phyloP scores from a whole-genome alignment of 2,329 filamentous ascomycete genomes.

The Fonsecaea pedrosoi region DNA sequence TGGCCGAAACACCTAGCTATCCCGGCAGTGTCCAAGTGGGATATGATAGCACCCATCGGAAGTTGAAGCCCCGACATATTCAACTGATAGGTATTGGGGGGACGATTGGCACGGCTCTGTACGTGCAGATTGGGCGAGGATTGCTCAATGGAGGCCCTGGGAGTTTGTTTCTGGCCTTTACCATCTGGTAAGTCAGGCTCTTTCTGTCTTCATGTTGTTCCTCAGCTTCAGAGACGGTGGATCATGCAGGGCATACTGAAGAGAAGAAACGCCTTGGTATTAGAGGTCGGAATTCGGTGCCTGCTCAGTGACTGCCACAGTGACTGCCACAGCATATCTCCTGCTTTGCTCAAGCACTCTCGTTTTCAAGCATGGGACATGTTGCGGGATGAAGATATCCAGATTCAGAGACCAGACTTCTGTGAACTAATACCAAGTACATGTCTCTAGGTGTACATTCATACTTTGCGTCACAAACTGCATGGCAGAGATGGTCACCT shows the following conservation, averaged over 20 bases:
- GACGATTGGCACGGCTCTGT: constrained; percentile 53
- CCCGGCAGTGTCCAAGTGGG: constrained; percentile 27
- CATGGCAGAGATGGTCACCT: constrained; percentile 60
- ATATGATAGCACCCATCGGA: constrained; percentile 42
- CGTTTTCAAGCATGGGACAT: not conserved
- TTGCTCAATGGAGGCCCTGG: constrained; percentile 52
- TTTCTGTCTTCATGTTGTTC: not conserved
- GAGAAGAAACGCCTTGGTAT: not conserved
- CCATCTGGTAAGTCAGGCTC: constrained; percentile 50
- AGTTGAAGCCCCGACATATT: constrained; percentile 54
- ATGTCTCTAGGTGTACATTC: constrained; percentile 50
- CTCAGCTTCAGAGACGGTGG: not conserved
- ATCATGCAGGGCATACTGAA: not conserved
- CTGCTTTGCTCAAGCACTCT: not conserved
- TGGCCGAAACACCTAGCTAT: constrained; percentile 24
- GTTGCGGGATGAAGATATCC: not conserved
- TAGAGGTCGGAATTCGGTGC: not conserved
- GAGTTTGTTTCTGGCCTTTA: constrained; percentile 54
- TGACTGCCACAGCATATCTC: not conserved
- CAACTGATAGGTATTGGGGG: constrained; percentile 57
- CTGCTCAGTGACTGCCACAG: not conserved
- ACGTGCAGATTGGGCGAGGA: constrained; percentile 52
- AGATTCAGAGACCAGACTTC: not conserved
- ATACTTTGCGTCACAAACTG: constrained; percentile 55
- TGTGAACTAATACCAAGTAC: not conserved